phyloP scores from a whole-genome alignment of 164 flowering plant species.

The Cinnamomum micranthum region DNA sequence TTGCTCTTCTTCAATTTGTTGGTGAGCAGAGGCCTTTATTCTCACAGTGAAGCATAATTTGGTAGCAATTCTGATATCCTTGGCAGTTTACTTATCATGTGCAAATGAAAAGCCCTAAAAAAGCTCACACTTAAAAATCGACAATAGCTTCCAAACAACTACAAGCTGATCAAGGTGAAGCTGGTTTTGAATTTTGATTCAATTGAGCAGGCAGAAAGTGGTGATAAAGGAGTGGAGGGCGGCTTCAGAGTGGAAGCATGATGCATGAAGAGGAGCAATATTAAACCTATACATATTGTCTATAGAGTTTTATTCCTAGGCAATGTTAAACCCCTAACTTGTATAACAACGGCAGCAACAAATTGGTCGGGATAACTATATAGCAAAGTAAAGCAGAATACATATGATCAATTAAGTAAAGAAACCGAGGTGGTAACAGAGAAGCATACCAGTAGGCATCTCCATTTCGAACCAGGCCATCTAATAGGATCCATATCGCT shows the following conservation, averaged over 20 bases:
- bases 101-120: too few relatives aligned
- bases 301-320: not conserved
- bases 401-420: too few relatives aligned
- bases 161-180: not conserved
- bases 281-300: not conserved
- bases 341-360: not conserved
- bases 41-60: too few relatives aligned
- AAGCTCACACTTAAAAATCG: too few relatives aligned
- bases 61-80: too few relatives aligned
- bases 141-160: too few relatives aligned
- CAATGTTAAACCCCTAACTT: not conserved
- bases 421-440: not conserved
- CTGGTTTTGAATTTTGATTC: not conserved
- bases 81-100: too few relatives aligned
- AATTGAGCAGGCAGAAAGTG: not conserved
- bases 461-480: constrained; percentile 93
- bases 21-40: too few relatives aligned
- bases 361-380: not conserved
- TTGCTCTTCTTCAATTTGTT: too few relatives aligned
- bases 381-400: not conserved
- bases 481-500: constrained; percentile 74
- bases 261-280: not conserved
- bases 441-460: constrained; percentile 66
- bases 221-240: not conserved
- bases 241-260: not conserved